Percentiles rank a stretch among this genome's conserved stretches.
Evolutionary conservation across 1,284 basidiomycete species (phyloP).

Genomic region (Jaminaea rosea): DNA sequence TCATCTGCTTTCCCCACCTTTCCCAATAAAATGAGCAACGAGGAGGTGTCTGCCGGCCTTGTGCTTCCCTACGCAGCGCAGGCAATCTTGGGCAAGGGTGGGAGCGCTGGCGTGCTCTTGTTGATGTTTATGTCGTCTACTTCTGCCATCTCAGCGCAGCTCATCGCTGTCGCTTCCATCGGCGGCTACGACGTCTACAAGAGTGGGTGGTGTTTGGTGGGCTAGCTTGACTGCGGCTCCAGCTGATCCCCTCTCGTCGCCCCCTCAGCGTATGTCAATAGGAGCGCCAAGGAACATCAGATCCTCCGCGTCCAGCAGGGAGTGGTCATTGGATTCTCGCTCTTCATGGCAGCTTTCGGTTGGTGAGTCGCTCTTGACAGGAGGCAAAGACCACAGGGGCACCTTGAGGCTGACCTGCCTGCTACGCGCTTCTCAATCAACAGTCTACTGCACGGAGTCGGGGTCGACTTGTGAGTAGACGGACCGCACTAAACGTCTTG

Average conservation of each 20-base stretch:
- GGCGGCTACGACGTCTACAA: constrained; percentile 29
- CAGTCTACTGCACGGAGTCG: constrained; percentile 36
- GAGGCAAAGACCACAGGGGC: too few relatives aligned
- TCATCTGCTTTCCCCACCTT: constrained; percentile 32
- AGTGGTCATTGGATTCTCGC: constrained; percentile 32
- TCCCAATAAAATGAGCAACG: constrained; percentile 22
- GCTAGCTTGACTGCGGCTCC: not conserved
- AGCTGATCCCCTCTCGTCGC: not conserved
- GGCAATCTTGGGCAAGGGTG: constrained; percentile 31
- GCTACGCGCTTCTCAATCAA: too few relatives aligned
- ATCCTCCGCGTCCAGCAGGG: constrained; percentile 32
- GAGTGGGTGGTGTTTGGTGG: too few relatives aligned
- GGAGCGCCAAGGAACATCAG: constrained; percentile 15
- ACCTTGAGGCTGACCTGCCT: too few relatives aligned
- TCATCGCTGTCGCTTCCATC: constrained; percentile 28
- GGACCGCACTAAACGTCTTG: too few relatives aligned
- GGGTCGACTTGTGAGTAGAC: constrained; percentile 34
- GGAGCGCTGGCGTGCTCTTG: constrained; percentile 25
- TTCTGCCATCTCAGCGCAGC: constrained; percentile 31
- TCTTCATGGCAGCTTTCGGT: constrained; percentile 40
- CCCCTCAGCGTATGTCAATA: constrained; percentile 31
- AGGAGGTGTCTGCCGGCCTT: constrained; percentile 31
- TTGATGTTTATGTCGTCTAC: constrained; percentile 42
- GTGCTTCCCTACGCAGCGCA: constrained; percentile 36
- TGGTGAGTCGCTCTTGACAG: too few relatives aligned